These are phyloP conservation scores for Macadamia tetraphylla DNA, from an alignment of 164 flowering plant species.

Conservation along the genomic window DNA sequence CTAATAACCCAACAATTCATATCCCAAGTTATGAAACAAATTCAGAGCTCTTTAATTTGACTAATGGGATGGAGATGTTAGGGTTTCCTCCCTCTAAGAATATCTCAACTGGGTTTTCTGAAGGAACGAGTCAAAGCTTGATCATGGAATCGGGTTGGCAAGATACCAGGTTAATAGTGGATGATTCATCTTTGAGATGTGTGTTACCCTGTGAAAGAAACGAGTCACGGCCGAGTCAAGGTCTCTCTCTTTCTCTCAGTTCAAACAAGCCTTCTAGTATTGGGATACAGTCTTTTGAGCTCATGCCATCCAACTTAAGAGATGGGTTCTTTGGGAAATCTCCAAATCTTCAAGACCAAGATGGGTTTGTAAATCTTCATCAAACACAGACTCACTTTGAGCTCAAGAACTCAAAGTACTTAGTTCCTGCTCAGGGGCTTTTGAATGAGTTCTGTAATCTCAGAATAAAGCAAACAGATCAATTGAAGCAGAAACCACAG, in stretches of 20 bases:
- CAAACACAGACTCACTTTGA: constrained; percentile 22
- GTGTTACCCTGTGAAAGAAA: constrained; percentile 62
- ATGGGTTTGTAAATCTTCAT: constrained; percentile 23
- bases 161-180: constrained; percentile 13
- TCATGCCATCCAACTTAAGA: constrained; percentile 21
- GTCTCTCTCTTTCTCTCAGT: constrained; percentile 66
- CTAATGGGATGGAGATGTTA: constrained; percentile 49
- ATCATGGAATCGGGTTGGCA: constrained; percentile 21
- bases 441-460: constrained; percentile 80
- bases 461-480: constrained; percentile 30
- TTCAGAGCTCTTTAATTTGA: constrained; percentile 28
- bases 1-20: constrained; percentile 6
- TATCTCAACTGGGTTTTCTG: constrained; percentile 7
- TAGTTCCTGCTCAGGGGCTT: constrained; percentile 75
- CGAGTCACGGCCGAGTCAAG: constrained; percentile 58
- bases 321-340: constrained; percentile 28
- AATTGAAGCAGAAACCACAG: not conserved
- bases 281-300: constrained; percentile 63
- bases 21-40: constrained; percentile 26
- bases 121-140: constrained; percentile 25
- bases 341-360: constrained; percentile 11
- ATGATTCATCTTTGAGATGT: constrained; percentile 33
- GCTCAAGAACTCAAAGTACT: constrained; percentile 63
- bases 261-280: constrained; percentile 46
- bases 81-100: constrained; percentile 20